phyloP scores from a whole-genome alignment of 805 yeast species.

The Sungouiella blattae region DNA sequence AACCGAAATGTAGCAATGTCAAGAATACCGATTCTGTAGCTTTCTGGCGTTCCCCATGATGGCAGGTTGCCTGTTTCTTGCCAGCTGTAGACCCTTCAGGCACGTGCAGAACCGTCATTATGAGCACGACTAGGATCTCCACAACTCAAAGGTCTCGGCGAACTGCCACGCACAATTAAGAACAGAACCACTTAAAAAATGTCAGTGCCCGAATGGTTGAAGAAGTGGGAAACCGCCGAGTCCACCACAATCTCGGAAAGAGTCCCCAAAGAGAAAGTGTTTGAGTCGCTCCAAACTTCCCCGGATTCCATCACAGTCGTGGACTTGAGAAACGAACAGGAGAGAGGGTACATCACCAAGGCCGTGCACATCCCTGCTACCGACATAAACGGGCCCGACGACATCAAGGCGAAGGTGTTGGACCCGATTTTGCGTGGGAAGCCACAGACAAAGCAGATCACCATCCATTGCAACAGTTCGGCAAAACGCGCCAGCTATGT shows the following conservation, averaged over 20 bases:
- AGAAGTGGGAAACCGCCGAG: slow-evolving; percentile 4
- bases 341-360: slow-evolving; percentile 12
- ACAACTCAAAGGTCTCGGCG: too few species aligned
- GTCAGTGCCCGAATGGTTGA: slow-evolving; percentile 8
- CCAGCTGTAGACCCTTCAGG: too few species aligned
- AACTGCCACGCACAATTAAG: too few species aligned
- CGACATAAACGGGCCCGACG: slow-evolving; percentile 12
- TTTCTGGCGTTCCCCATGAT: too few species aligned
- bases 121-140: too few species aligned
- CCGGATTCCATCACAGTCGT: slow-evolving; percentile 13
- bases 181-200: too few species aligned
- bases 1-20: too few species aligned
- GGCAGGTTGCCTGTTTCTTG: too few species aligned
- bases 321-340: slow-evolving; percentile 19
- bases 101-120: too few species aligned
- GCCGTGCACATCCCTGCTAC: slow-evolving; percentile 22
- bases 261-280: slow-evolving; percentile 12
- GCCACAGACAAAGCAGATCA: slow-evolving; percentile 13
- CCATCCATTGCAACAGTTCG: slow-evolving; percentile 22
- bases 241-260: slow-evolving; percentile 3
- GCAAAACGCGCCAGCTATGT: slow-evolving; percentile 17
- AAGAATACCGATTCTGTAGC: too few species aligned
- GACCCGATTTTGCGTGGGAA: slow-evolving; percentile 8
- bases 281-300: slow-evolving; percentile 8
- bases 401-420: slow-evolving; percentile 12